Evolutionary conservation across 2,329 filamentous ascomycete genomes (phyloP), one percentile per base, ranked within the genome.

Genomic region (Endoconidiophora polonica): DNA sequence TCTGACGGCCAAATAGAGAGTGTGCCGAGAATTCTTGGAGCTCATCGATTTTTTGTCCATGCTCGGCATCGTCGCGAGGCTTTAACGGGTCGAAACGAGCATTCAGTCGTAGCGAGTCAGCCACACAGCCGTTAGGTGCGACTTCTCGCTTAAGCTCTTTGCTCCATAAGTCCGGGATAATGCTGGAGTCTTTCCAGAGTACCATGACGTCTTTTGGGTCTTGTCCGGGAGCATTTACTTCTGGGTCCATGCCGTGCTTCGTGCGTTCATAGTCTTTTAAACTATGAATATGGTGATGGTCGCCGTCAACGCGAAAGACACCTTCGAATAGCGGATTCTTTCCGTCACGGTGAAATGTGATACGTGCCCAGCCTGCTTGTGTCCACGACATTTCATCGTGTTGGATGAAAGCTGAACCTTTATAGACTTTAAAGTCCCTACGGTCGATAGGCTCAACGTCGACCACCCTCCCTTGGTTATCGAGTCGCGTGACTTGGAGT

Each of bases 111-210:
- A 96, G 70, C n/a, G 66, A 65, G 63, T 96, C 86, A 3, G 86
- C 79, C 22, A 71, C 70, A 62, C 91, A 98, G 14, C 63, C 63
- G 26, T 63, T 60, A 5, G 37, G 5, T 39, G 61, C 58, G 6
- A 66, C 53, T 49, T 68, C 70, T 54, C 84, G 76, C 65, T 78
- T 83, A 57, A 91, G 64, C 55, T 90, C 81, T 12, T 38, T 18
- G 7, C 20, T 23, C 29, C 46, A 33, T 5, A 16, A 20, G 20
- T 68, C 65, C 49, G 74, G 73, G 29, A 68, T 62, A 59, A 95
- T 77, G 62, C 98, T 91, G 24, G 87, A 94, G 61, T 96, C 88
- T 56, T 88, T 77, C 73, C 86, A 96, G 1, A 95, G 74, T 36
- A 95, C 72, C 88, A 98, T 91, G 60, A 77, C 82, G 54, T 94